Percentiles rank a stretch among this genome's conserved stretches.
These are phyloP conservation scores for Plasmodium inui DNA, from an alignment of 169 alveolate genomes.

Conservation along the genomic window DNA sequence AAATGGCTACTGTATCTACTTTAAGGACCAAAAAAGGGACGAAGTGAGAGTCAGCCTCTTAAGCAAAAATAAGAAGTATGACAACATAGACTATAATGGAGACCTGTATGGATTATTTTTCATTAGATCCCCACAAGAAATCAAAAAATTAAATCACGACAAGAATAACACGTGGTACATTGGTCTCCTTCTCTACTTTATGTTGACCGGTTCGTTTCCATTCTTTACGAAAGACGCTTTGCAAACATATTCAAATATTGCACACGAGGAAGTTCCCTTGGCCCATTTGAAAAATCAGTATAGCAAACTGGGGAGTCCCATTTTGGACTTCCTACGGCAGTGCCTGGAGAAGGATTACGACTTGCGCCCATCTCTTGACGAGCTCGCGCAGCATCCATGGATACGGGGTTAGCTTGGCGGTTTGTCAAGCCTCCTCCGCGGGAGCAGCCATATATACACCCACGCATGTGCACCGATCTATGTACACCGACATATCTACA, in stretches of 20 bases:
- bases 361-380: conserved; percentile 1
- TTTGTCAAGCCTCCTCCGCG: neutral
- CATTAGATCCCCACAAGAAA: conserved; percentile 74
- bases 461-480: neutral
- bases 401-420: conserved; percentile 6
- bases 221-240: conserved; percentile 31
- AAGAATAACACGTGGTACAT: conserved; percentile 72
- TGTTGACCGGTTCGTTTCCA: conserved; percentile 57
- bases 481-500: too few relatives aligned
- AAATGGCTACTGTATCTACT: conserved; percentile 55
- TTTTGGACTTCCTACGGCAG: conserved; percentile 30
- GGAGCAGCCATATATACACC: too few relatives aligned
- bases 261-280: conserved; percentile 22
- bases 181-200: conserved; percentile 37
- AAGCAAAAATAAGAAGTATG: conserved; percentile 49
- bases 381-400: conserved; percentile 62
- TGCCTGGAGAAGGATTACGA: conserved; percentile 46
- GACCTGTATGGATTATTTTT: conserved; percentile 68
- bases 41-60: conserved; percentile 59
- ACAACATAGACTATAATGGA: conserved; percentile 61
- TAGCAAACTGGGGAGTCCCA: neutral
- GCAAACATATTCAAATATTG: conserved; percentile 15
- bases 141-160: conserved; percentile 17
- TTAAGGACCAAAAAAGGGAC: conserved; percentile 26
- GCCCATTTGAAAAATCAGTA: conserved; percentile 9